Percentiles rank a stretch among this genome's conserved stretches.
Conservation (phyloP, 2,329 filamentous ascomycete species). For the Mycocentrospora acerina region DNA sequence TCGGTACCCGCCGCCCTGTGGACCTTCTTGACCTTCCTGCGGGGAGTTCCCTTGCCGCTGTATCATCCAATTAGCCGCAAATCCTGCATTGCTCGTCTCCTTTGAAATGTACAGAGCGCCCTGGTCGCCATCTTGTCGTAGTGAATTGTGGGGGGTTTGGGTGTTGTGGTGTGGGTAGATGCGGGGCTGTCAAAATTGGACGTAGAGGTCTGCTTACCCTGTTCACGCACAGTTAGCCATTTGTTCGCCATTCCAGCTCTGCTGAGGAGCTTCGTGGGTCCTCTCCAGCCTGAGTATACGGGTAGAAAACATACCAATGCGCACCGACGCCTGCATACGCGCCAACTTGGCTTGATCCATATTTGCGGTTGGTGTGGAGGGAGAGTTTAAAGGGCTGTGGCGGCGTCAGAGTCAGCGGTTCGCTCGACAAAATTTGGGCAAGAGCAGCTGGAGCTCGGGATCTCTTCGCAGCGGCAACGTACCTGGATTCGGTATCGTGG, state of each 20-base stretch:
- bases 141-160: conserved; percentile 1
- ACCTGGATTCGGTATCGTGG: conserved; percentile 30
- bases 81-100: conserved; percentile 1
- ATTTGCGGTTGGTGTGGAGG: conserved; percentile 38
- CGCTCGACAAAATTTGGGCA: conserved; percentile 13
- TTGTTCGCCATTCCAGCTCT: conserved; percentile 13
- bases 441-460: conserved; percentile 6
- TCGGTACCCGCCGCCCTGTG: conserved; percentile 90
- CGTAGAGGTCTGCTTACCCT: conserved; percentile 36
- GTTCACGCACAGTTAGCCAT: conserved; percentile 21
- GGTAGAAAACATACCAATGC: conserved; percentile 43
- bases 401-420: conserved; percentile 16
- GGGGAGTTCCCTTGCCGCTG: conserved; percentile 96
- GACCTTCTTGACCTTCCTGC: conserved; percentile 98
- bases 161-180: conserved; percentile 8
- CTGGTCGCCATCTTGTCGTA: background rate
- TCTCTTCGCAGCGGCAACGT: conserved; percentile 16
- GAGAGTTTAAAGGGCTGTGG: conserved; percentile 23
- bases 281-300: background rate
- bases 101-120: background rate
- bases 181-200: conserved; percentile 23
- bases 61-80: conserved; percentile 27
- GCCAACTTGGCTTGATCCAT: conserved; percentile 51
- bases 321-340: conserved; percentile 47
- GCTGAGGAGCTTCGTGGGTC: background rate